Percentiles rank a stretch among this genome's conserved stretches.
Evolutionary conservation across 2,329 filamentous ascomycete genomes (phyloP).

Genomic region (Dothideomycetes sp.): DNA sequence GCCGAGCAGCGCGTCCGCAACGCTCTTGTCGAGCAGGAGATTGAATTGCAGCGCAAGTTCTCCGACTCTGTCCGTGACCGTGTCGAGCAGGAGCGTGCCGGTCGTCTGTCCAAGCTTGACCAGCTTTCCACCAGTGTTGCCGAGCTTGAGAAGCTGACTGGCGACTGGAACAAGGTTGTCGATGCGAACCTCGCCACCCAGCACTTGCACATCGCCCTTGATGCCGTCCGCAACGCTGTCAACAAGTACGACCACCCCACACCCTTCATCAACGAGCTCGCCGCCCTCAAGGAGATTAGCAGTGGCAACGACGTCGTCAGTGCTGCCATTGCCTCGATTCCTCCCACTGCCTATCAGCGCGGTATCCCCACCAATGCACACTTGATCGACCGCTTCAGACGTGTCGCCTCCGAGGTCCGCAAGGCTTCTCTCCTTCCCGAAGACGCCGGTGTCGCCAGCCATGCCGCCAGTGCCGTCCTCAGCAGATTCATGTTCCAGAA

Average conservation of each 20-base stretch:
- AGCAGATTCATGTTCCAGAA: slow-evolving; percentile 97
- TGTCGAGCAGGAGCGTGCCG: slow-evolving; percentile 80
- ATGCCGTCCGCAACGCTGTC: slow-evolving; percentile 77
- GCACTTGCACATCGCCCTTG: slow-evolving; percentile 89
- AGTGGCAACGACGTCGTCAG: slow-evolving; percentile 65
- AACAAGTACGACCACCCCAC: slow-evolving; percentile 59
- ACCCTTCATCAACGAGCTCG: slow-evolving; percentile 85
- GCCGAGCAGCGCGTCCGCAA: slow-evolving; percentile 77
- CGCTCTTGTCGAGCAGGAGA: slow-evolving; percentile 78
- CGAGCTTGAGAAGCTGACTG: slow-evolving; percentile 78
- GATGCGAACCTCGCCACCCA: slow-evolving; percentile 88
- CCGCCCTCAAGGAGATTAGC: slow-evolving; percentile 87
- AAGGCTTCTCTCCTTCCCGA: slow-evolving; percentile 90
- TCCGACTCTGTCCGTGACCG: slow-evolving; percentile 63
- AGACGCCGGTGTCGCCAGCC: slow-evolving; percentile 86
- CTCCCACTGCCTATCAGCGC: slow-evolving; percentile 84
- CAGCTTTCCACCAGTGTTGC: slow-evolving; percentile 67
- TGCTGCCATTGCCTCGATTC: slow-evolving; percentile 92
- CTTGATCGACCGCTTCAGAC: slow-evolving; percentile 90
- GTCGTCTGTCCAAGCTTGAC: slow-evolving; percentile 74
- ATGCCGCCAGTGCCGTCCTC: slow-evolving; percentile 79
- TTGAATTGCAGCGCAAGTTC: slow-evolving; percentile 79
- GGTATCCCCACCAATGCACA: slow-evolving; percentile 75
- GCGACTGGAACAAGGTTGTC: slow-evolving; percentile 81
- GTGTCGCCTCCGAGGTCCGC: slow-evolving; percentile 81